These are phyloP conservation scores for Aristolochia californica DNA, from an alignment of 164 flowering plant genomes.

Conservation along the genomic window DNA sequence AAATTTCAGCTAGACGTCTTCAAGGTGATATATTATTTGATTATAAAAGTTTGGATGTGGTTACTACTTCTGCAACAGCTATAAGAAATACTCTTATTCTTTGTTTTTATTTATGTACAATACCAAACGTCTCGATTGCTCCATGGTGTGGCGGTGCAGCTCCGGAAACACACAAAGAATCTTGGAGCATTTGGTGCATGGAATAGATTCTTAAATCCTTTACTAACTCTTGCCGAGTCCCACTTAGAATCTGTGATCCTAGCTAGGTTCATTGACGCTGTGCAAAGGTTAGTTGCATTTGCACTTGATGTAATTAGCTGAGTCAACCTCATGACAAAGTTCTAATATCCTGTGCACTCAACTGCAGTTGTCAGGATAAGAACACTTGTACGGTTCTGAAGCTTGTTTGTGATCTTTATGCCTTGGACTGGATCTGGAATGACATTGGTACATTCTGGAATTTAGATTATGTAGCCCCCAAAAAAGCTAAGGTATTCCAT, in stretches of 20 bases:
- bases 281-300: constrained; percentile 40
- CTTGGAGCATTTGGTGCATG: constrained; percentile 95
- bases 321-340: not conserved
- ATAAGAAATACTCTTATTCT: not conserved
- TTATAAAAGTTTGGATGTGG: not conserved
- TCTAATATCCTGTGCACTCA: constrained; percentile 5
- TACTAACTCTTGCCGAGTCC: constrained; percentile 87
- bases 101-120: constrained; percentile 29
- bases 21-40: constrained; percentile 41
- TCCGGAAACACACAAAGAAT: constrained; percentile 69
- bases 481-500: constrained; percentile 82
- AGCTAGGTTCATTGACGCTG: constrained; percentile 81
- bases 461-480: constrained; percentile 96
- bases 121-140: constrained; percentile 90
- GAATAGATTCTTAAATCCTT: constrained; percentile 97
- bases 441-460: constrained; percentile 95
- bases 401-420: constrained; percentile 90
- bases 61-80: no score
- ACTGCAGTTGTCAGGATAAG: constrained; percentile 66
- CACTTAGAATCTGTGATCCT: constrained; percentile 90
- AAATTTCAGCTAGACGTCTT: constrained; percentile 91
- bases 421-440: constrained; percentile 88
- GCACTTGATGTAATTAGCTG: not conserved
- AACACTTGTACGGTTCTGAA: constrained; percentile 58
- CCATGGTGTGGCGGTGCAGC: constrained; percentile 72